A percentile compares a stretch with the other conserved stretches of the same genome.
These are phyloP conservation scores for Aegilops tauschii DNA, from an alignment of 176 grass and related monocot species.

Conservation along the genomic window DNA sequence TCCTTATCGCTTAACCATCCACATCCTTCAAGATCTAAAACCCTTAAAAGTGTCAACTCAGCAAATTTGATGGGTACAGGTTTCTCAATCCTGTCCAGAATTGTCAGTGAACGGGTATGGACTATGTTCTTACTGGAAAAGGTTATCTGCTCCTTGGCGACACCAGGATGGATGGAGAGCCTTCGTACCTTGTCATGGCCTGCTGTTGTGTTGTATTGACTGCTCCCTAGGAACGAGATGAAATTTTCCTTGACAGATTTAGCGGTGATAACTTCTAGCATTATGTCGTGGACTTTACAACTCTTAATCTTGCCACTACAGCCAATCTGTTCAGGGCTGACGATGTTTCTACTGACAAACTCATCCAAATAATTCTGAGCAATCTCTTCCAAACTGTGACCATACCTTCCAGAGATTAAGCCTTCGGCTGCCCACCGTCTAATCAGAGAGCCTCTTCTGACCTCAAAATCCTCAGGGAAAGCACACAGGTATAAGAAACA, in stretches of 20 bases:
- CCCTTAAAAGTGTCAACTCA: not conserved
- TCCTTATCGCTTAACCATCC: not conserved
- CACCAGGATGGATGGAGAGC: not conserved
- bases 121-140: not conserved
- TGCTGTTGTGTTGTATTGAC: not conserved
- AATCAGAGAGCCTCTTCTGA: constrained; percentile 5
- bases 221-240: not conserved
- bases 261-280: not conserved
- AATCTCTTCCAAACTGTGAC: not conserved
- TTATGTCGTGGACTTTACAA: constrained; percentile 25
- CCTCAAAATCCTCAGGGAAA: constrained; percentile 13
- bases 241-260: constrained; percentile 17
- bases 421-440: constrained; percentile 48
- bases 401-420: not conserved
- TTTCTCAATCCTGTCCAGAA: not conserved
- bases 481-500: constrained; percentile 38
- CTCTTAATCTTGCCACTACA: not conserved
- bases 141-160: not conserved
- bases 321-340: not conserved
- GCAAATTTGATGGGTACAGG: not conserved
- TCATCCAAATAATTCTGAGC: not conserved
- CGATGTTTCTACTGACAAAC: constrained; percentile 9
- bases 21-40: constrained; percentile 17
- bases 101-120: not conserved
- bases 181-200: constrained; percentile 3